Base-by-base conservation (phyloP, 2,329 filamentous ascomycete genomes). In the Trichoderma arundinaceum region DNA sequence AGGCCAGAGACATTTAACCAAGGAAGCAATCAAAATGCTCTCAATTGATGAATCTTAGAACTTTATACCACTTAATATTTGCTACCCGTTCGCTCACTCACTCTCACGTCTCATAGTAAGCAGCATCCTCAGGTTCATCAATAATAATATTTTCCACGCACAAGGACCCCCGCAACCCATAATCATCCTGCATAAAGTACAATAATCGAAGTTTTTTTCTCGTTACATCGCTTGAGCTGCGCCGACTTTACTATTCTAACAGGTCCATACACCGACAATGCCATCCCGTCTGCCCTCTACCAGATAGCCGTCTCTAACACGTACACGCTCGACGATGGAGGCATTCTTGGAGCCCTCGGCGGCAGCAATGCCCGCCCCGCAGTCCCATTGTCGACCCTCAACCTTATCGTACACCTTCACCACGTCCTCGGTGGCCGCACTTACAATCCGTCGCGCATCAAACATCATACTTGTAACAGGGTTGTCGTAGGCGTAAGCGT, bases 351-450 rank as follows among this genome's bases (percentile, higher is more conserved):
- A 87, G 65, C 88, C 85, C 60, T 90, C 88, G 19, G 88, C 86
- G 66, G 89, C 89, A 3, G 83, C 84, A 54, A 91, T 87, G 41
- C 94, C 94, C 2, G 92, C 89, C 61, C 95, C 95, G 78, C 94
- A 97, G 77, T 97, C 92, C 95, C 95, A 99, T 78, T 98, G 95
- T 68, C 92, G 84, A 46, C 93, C 93, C 75, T 99, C 95, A 3
- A 92, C 90, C 84, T 98, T 98, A 81, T 99, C 95, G 80, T 98
- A 99, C 67, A 99, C 91, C 80, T 99, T 99, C 72, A 95, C 94
- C 28, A 98, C 92, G 73, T 93, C 89, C 77, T 98, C 95, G 48
- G 94, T 92, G 0, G 93, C 93, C 2, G 95, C 94, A 60, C 91
- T 88, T 39, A 95, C 93, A 71, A 99, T 99, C 58, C 94, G 88